Base-by-base conservation (phyloP, 148 eudicot genomes). In the Vaccinium corymbosum region DNA sequence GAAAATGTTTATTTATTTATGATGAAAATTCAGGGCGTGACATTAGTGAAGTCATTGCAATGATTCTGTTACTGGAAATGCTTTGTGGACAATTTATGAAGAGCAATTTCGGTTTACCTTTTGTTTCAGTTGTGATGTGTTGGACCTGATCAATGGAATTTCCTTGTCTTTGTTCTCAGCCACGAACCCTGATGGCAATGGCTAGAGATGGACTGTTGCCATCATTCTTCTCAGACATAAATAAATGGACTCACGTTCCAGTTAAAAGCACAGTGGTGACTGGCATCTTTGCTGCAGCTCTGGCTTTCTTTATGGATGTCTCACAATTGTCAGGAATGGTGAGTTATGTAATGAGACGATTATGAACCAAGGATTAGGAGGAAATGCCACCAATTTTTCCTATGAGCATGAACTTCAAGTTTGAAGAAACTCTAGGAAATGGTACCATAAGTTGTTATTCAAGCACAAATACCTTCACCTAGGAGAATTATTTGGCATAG, bases 281-380 rank as follows among this genome's bases (percentile, higher is more conserved):
- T 66, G 98, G 98, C 72, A 42, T 86, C 25, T 85, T 92, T 83
- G 93, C 98, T 88, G 96, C 96, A 82, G 55, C 82, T 29, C 86
- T 95, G 77, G 91, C 98, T 81, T 92, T 94, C 85, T 88, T 88
- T 88, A 94, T 95, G 98, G 97, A 95, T 85, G 94, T 95, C 78
- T 93, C 94, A 51, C 93, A 91, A 76, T 91, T 95, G 89, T 92
- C 98, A 49, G 98, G 98, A 89, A 95, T 95, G 98, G 98, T 95
- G 88, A 81, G 85, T 80, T 81, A 64, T 70, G 76, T 75, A 35
- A 72, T 57, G 66, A 76, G 6, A 64, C 9, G 73, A 61, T n/a
- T 16, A 32, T 74, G 79, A 83, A 51, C 22, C 49, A 13, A 32
- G 64, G 51, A 7, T 61, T 76, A n/a, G 50, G n/a, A 5, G 7